phyloP scores from a whole-genome alignment of 306 rosid species.

The Vicia villosa region DNA sequence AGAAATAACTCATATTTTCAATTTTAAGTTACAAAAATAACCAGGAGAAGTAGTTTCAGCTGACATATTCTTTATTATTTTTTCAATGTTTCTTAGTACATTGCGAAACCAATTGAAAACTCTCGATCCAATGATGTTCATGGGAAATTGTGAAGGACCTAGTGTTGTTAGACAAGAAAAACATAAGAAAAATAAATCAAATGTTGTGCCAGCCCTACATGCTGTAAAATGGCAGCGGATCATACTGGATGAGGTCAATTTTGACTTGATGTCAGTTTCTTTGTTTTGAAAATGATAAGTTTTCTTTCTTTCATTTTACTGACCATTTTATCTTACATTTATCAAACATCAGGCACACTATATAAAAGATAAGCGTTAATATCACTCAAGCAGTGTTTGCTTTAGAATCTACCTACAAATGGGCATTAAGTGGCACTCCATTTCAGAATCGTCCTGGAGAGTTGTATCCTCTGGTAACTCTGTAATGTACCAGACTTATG shows the following conservation, averaged over 20 bases:
- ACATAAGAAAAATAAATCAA: slow-evolving; percentile 61
- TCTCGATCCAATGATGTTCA: slow-evolving; percentile 36
- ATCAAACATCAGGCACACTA: slow-evolving; percentile 63
- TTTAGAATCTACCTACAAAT: slow-evolving; percentile 72
- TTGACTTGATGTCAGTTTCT: neutral
- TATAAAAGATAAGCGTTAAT: slow-evolving; percentile 65
- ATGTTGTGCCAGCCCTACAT: slow-evolving; percentile 59
- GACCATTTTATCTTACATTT: no score
- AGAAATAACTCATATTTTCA: slow-evolving; percentile 9
- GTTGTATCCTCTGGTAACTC: slow-evolving; percentile 73
- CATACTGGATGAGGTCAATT: slow-evolving; percentile 86
- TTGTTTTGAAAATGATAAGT: no score
- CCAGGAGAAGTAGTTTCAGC: neutral
- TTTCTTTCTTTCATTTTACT: no score
- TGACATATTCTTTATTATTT: slow-evolving; percentile 1
- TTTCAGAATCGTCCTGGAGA: slow-evolving; percentile 83
- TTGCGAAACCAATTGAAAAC: slow-evolving; percentile 67
- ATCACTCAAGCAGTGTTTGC: slow-evolving; percentile 87
- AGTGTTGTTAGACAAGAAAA: slow-evolving; percentile 68
- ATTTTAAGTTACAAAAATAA: neutral
- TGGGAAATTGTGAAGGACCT: slow-evolving; percentile 62
- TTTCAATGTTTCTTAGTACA: slow-evolving; percentile 51
- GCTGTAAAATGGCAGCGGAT: slow-evolving; percentile 80
- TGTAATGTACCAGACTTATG: no score
- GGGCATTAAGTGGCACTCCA: slow-evolving; percentile 99